Conservation (phyloP, 441 rosid species). For the Capsella rubella region DNA sequence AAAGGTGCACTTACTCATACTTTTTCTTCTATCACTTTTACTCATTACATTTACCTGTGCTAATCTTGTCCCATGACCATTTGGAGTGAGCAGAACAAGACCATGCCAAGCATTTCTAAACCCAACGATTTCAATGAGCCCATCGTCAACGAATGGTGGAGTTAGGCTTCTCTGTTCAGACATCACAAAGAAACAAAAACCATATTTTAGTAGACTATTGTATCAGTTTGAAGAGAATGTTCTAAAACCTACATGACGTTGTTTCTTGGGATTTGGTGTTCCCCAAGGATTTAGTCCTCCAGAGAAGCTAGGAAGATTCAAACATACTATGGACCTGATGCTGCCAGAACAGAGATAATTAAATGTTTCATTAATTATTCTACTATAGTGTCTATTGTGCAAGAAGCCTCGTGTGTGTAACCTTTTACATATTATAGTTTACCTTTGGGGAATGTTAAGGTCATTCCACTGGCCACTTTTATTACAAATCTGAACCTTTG, state of each 20-base stretch:
- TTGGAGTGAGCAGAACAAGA: constrained; percentile 80
- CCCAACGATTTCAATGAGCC: constrained; percentile 87
- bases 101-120: constrained; percentile 99
- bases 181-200: constrained; percentile 9
- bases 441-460: constrained; percentile 13
- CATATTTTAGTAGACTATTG: neutral
- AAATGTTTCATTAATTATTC: neutral
- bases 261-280: constrained; percentile 66
- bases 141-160: constrained; percentile 89
- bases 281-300: constrained; percentile 98
- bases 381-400: neutral
- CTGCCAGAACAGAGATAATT: constrained; percentile 43
- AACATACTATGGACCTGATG: constrained; percentile 89
- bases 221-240: neutral
- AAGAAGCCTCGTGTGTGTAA: neutral
- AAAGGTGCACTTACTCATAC: neutral
- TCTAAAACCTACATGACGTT: constrained; percentile 54
- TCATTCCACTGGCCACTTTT: neutral
- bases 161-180: constrained; percentile 75
- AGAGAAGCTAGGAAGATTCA: constrained; percentile 94
- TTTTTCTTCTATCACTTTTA: constrained; percentile 6
- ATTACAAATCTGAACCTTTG: neutral
- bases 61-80: constrained; percentile 93
- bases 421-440: neutral
- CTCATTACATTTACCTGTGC: constrained; percentile 70